Evolutionary conservation across 1,139 yeast species (phyloP), one percentile per base, ranked within the genome.

Genomic region (Lodderomyces metapsilosis): DNA sequence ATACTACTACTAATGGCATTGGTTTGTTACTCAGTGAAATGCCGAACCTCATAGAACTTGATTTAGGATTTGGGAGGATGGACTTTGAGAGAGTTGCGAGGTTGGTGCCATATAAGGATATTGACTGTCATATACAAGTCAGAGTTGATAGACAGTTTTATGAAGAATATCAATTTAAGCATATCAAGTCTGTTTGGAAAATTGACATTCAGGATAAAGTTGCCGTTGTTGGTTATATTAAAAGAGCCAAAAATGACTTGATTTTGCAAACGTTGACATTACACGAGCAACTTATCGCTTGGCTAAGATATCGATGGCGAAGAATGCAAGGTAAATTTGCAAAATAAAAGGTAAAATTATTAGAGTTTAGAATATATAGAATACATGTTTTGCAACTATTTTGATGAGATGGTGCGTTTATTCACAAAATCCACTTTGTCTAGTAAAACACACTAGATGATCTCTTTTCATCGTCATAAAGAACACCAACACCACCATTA

Each of bases 381-480:
- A n/a, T n/a, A n/a, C n/a, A n/a, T n/a, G n/a, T n/a, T n/a, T n/a
- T n/a, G n/a, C n/a, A n/a, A n/a, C n/a, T n/a, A n/a, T n/a, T n/a
- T n/a, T n/a, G n/a, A n/a, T n/a, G n/a, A n/a, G n/a, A n/a, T n/a
- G n/a, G n/a, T n/a, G n/a, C n/a, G n/a, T n/a, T n/a, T n/a, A n/a
- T n/a, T n/a, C n/a, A n/a, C n/a, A n/a, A n/a, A n/a, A n/a, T n/a
- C n/a, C n/a, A n/a, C n/a, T n/a, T n/a, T n/a, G n/a, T n/a, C n/a
- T 20, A 40, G 43, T 65, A 67, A 45, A 57, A 58, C 28, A 55
- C 56, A 46, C 71, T 66, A 10, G 35, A 30, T 15, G 51, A 43
- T 44, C 73, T 56, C 58, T 69, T 70, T 44, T 69, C 74, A 35
- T 62, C 70, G 16, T 30, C 32, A 13, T 33, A 21, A 16, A 22